Conservation (phyloP, 352 stramenopile genomes). For the Aphanomyces cochlioides region DNA sequence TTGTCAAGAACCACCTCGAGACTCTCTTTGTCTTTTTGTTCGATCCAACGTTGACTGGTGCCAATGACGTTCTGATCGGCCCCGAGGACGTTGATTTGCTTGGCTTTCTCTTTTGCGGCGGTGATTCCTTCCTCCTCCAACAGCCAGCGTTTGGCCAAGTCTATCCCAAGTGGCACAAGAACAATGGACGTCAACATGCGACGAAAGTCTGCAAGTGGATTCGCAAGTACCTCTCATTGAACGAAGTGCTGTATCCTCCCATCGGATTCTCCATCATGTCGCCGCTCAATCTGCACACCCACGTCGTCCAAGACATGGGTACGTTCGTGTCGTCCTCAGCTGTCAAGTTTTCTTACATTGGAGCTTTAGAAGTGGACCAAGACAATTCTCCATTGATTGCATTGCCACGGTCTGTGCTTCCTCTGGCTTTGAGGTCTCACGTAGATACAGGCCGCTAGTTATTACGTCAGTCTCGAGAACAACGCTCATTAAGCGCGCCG, state of each 20-base stretch:
- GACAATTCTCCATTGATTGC: neutral
- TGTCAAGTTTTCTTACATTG: neutral
- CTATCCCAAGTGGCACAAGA: constrained; percentile 61
- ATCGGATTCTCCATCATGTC: constrained; percentile 58
- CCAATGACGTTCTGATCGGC: constrained; percentile 47
- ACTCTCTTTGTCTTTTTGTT: constrained; percentile 71
- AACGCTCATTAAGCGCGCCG: constrained; percentile 71
- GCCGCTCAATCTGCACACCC: constrained; percentile 26
- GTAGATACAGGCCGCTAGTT: constrained; percentile 10
- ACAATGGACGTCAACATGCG: constrained; percentile 26
- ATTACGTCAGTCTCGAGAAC: constrained; percentile 48
- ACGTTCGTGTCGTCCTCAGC: neutral
- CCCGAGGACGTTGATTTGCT: constrained; percentile 67
- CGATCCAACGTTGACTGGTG: constrained; percentile 37
- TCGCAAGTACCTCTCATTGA: constrained; percentile 70
- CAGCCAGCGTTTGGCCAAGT: constrained; percentile 55
- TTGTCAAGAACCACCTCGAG: constrained; percentile 74
- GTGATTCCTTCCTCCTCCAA: constrained; percentile 48
- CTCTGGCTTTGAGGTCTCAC: neutral
- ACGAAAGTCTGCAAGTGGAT: constrained; percentile 66
- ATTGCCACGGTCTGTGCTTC: neutral
- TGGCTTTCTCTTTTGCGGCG: constrained; percentile 64
- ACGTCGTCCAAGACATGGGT: constrained; percentile 19
- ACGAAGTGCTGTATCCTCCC: constrained; percentile 74
- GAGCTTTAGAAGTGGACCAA: constrained; percentile 9